These are phyloP conservation scores for Pezicula radicicola DNA, from an alignment of 2,329 filamentous ascomycete species.

Conservation along the genomic window DNA sequence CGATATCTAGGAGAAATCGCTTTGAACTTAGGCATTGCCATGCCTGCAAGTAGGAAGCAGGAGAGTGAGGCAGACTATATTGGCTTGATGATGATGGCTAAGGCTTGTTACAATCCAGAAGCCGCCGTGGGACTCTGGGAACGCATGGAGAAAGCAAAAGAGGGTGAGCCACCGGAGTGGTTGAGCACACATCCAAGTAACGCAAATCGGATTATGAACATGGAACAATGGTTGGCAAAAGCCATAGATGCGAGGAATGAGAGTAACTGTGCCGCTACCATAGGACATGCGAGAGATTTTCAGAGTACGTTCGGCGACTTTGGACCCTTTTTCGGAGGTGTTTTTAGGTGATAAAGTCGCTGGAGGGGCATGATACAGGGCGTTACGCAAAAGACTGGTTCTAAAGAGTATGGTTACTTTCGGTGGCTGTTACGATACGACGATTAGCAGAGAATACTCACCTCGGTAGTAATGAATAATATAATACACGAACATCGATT, in stretches of 20 bases:
- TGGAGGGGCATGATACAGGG: too few species aligned
- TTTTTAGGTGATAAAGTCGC: too few species aligned
- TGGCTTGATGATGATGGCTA: conserved; percentile 78
- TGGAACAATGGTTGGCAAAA: conserved; percentile 58
- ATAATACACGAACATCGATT: too few species aligned
- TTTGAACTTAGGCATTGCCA: conserved; percentile 60
- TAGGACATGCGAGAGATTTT: background rate
- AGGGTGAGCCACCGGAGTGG: conserved; percentile 62
- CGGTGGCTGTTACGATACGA: too few species aligned
- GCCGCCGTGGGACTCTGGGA: conserved; percentile 66
- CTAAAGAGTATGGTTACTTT: too few species aligned
- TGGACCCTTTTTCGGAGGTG: too few species aligned
- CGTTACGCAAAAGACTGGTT: too few species aligned
- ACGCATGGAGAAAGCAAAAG: conserved; percentile 56
- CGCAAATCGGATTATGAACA: conserved; percentile 61
- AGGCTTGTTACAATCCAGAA: conserved; percentile 71
- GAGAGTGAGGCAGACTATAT: conserved; percentile 80
- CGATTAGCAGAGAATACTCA: too few species aligned
- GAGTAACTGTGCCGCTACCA: conserved; percentile 45
- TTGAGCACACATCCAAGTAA: conserved; percentile 73
- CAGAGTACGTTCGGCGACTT: too few species aligned
- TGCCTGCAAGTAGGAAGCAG: conserved; percentile 68
- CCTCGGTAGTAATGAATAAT: too few species aligned
- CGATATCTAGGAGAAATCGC: conserved; percentile 17
- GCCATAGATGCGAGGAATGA: conserved; percentile 50